Percentiles rank a stretch among this genome's conserved stretches.
Evolutionary conservation across 2,329 filamentous ascomycete genomes (phyloP).

Genomic region (Colletotrichum sp.): DNA sequence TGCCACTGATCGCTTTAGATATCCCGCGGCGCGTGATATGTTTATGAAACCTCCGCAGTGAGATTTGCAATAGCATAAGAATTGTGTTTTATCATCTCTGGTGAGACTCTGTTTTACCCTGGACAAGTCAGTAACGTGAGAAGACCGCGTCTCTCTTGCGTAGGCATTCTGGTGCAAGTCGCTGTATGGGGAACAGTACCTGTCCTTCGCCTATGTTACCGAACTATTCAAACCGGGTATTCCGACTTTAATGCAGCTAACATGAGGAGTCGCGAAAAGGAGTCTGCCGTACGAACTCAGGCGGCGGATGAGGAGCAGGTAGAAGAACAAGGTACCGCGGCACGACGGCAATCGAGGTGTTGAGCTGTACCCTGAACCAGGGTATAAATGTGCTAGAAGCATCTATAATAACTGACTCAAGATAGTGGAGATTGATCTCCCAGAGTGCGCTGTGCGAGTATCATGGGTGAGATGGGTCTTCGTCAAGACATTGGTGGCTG

Average conservation of each 20-base stretch:
- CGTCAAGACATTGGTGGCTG: background rate
- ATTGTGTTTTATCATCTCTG: no score
- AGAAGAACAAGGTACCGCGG: background rate
- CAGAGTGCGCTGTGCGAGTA: background rate
- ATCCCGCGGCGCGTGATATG: no score
- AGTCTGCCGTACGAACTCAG: accelerated
- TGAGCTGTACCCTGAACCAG: accelerated
- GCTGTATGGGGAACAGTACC: background rate
- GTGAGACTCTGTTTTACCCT: no score
- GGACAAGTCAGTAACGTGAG: accelerated
- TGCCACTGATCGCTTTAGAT: no score
- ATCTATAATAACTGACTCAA: background rate
- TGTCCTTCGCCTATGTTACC: background rate
- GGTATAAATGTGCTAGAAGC: accelerated
- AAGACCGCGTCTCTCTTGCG: background rate
- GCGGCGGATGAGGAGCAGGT: background rate
- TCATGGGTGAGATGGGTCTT: background rate
- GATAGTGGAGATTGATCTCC: no score
- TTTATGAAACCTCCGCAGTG: no score
- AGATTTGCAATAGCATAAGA: no score
- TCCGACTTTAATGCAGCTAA: accelerated
- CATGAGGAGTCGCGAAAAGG: accelerated
- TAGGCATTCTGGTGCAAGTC: accelerated
- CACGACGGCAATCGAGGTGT: background rate
- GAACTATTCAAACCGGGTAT: accelerated